Evolutionary conservation across 2,329 filamentous ascomycete genomes (phyloP).

Genomic region (Metarhizium sp.): DNA sequence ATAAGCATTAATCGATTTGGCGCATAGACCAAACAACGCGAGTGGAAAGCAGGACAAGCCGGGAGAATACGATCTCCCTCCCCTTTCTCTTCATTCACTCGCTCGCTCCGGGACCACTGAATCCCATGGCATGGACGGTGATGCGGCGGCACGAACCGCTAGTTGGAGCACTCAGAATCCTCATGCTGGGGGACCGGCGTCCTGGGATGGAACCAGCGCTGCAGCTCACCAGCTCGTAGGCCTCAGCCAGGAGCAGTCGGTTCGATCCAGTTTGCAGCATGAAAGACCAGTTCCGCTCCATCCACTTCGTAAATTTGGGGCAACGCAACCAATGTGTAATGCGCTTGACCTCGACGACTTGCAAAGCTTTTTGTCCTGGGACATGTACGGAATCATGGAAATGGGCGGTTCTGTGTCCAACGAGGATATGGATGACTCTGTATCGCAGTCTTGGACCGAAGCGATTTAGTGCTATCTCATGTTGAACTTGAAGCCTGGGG

Average conservation of each 20-base stretch:
- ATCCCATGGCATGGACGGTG: constrained; percentile 5
- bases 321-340: constrained; percentile 21
- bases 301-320: constrained; percentile 11
- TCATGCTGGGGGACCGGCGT: constrained; percentile 10
- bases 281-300: constrained; percentile 23
- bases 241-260: constrained; percentile 14
- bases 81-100: constrained; percentile 14
- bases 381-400: constrained; percentile 32
- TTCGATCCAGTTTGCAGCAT: constrained; percentile 25
- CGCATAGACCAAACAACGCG: constrained; percentile 7
- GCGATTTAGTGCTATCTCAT: constrained; percentile 8
- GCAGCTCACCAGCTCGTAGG: constrained; percentile 18
- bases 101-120: constrained; percentile 9
- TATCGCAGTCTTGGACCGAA: constrained; percentile 20
- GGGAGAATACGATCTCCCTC: constrained; percentile 11
- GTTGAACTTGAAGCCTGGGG: background rate
- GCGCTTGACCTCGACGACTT: constrained; percentile 28
- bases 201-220: constrained; percentile 17
- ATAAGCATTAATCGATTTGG: background rate
- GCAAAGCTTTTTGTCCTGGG: constrained; percentile 29
- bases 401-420: constrained; percentile 27
- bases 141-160: constrained; percentile 6
- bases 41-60: constrained; percentile 8
- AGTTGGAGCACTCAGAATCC: constrained; percentile 15
- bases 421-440: constrained; percentile 24